Percentiles rank a stretch among this genome's conserved stretches.
phyloP scores from a whole-genome alignment of 139 green algal species.

The Tetraselmis striata region DNA sequence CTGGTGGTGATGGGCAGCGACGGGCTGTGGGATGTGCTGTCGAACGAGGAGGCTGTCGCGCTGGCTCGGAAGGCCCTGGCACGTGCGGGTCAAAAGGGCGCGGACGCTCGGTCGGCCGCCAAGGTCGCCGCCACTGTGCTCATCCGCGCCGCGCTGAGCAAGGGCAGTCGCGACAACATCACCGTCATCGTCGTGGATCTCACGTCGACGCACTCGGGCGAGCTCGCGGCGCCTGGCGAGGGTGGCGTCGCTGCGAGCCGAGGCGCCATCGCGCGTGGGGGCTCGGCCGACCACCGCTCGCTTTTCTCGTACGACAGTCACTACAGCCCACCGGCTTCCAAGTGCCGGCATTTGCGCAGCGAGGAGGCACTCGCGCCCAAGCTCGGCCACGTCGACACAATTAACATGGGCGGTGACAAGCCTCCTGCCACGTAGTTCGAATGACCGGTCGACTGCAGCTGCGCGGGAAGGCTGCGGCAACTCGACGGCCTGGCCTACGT shows the following conservation, averaged over 20 bases:
- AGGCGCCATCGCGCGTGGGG: not conserved
- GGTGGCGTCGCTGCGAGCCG: not conserved
- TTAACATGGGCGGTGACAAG: no score
- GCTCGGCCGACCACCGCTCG: not conserved
- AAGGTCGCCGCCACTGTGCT: slow-evolving; percentile 58
- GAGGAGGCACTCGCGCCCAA: no score
- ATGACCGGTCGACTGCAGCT: no score
- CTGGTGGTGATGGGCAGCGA: slow-evolving; percentile 68
- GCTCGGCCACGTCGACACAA: no score
- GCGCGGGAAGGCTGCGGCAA: no score
- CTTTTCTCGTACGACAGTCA: no score
- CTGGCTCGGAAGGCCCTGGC: slow-evolving; percentile 53
- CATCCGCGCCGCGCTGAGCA: slow-evolving; percentile 52
- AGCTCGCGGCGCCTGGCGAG: not conserved
- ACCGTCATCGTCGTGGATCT: slow-evolving; percentile 61
- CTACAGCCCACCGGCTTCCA: no score
- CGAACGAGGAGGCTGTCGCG: slow-evolving; percentile 61
- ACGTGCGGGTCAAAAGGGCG: slow-evolving; percentile 27
- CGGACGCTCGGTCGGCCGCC: slow-evolving; percentile 19
- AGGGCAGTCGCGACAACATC: slow-evolving; percentile 57
- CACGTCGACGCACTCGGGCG: not conserved
- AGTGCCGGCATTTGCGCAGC: no score
- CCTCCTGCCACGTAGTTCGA: no score
- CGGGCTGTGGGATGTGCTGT: slow-evolving; percentile 70
- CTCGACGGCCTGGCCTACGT: no score